A percentile compares a stretch with the other conserved stretches of the same genome.
phyloP scores from a whole-genome alignment of 1,284 basidiomycete genomes.

The Papiliotrema laurentii region DNA sequence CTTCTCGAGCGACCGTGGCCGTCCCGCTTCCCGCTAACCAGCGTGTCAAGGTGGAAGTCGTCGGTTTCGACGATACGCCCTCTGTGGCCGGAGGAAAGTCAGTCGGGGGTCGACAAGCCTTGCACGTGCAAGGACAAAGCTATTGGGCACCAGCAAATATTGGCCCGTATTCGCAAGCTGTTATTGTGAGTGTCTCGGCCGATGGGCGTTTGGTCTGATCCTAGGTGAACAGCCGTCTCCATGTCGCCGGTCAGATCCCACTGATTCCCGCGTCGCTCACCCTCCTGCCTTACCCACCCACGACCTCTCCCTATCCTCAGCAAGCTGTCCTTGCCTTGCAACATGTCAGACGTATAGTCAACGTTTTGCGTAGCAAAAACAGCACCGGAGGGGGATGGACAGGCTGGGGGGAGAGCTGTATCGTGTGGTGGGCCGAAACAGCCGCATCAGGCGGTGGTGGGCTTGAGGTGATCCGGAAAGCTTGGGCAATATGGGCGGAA shows the following conservation, averaged over 20 bases:
- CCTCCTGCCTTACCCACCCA: constrained; percentile 56
- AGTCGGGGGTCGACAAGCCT: constrained; percentile 59
- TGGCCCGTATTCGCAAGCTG: constrained; percentile 93
- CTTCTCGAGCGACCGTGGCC: constrained; percentile 85
- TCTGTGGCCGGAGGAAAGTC: neutral
- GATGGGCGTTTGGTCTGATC: neutral
- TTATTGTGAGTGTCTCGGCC: constrained; percentile 57
- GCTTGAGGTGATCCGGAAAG: constrained; percentile 52
- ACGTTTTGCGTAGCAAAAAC: constrained; percentile 54
- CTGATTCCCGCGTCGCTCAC: constrained; percentile 69
- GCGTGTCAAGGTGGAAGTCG: constrained; percentile 68
- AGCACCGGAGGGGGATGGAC: constrained; percentile 60
- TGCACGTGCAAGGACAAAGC: constrained; percentile 92
- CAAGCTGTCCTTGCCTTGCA: constrained; percentile 68
- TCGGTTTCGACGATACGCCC: constrained; percentile 55
- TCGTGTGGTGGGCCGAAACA: constrained; percentile 61
- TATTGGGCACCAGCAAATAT: constrained; percentile 99
- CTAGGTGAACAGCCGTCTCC: constrained; percentile 68
- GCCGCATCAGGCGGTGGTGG: constrained; percentile 10
- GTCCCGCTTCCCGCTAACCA: constrained; percentile 60
- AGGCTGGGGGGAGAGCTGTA: constrained; percentile 58
- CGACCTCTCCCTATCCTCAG: constrained; percentile 26
- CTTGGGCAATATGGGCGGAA: constrained; percentile 45
- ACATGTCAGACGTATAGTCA: constrained; percentile 67
- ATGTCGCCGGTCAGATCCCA: constrained; percentile 93